Conservation (phyloP, 805 yeast species). For the Pichia manshurica region DNA sequence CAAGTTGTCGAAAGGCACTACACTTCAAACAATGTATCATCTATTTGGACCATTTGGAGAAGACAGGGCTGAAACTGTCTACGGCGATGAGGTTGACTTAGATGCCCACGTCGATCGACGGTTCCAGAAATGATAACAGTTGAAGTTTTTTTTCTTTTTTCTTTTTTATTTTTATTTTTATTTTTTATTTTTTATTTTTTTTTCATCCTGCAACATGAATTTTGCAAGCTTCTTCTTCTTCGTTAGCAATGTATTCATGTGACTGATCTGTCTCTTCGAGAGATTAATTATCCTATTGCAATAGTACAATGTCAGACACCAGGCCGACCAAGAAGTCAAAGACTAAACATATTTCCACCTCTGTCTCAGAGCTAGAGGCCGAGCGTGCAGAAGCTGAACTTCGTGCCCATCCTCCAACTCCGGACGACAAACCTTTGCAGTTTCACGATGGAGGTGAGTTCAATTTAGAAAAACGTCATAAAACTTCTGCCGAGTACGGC, state of each 20-base stretch:
- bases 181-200: too few relatives aligned
- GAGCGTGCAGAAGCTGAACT: slow-evolving; percentile 58
- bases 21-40: too few relatives aligned
- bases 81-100: too few relatives aligned
- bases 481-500: slow-evolving; percentile 64
- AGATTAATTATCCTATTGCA: too few relatives aligned
- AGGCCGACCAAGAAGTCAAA: slow-evolving; percentile 47
- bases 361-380: slow-evolving; percentile 56
- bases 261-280: neutral
- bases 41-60: too few relatives aligned
- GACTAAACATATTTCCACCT: slow-evolving; percentile 35
- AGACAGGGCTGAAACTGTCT: too few relatives aligned
- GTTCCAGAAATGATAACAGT: too few relatives aligned
- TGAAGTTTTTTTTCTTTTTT: neutral
- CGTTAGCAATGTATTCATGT: neutral
- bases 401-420: slow-evolving; percentile 42
- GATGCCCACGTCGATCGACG: too few relatives aligned
- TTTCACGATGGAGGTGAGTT: slow-evolving; percentile 69
- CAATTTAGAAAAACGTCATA: slow-evolving; percentile 45
- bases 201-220: neutral
- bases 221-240: neutral
- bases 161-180: neutral
- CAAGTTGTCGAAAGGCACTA: too few relatives aligned
- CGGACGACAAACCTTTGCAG: slow-evolving; percentile 32
- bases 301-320: slow-evolving; percentile 27